Percentiles rank a stretch among this genome's conserved stretches.
Conservation (phyloP, 2,329 filamentous ascomycete genomes). For the Clarireedia monteithiana region DNA sequence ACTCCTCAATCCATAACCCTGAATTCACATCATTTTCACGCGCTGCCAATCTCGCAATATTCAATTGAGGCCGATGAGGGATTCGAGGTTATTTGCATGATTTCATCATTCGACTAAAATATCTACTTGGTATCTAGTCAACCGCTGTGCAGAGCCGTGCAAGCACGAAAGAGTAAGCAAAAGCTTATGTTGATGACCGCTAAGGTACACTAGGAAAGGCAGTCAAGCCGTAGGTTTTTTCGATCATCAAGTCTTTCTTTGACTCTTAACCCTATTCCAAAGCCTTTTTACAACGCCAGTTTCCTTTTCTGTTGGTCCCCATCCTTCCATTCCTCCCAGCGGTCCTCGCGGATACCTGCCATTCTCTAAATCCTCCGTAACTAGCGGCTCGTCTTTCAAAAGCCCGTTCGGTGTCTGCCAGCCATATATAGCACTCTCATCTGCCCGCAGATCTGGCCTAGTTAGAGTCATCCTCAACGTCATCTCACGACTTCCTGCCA, state of each 20-base stretch:
- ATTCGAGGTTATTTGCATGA: no score
- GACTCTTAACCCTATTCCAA: constrained; percentile 49
- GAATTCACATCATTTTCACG: no score
- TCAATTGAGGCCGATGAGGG: no score
- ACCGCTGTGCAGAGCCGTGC: neutral
- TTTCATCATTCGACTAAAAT: neutral
- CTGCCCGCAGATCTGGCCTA: constrained; percentile 72
- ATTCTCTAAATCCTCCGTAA: constrained; percentile 47
- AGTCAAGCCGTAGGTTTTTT: neutral
- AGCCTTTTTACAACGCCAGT: constrained; percentile 52
- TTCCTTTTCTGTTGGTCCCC: constrained; percentile 39
- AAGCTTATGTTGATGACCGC: neutral
- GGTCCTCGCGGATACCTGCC: constrained; percentile 38
- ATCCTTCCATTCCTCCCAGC: constrained; percentile 31
- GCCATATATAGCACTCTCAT: constrained; percentile 64
- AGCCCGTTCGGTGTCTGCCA: constrained; percentile 45
- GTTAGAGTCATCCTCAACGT: constrained; percentile 94
- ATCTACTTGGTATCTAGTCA: neutral
- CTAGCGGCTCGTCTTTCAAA: constrained; percentile 41
- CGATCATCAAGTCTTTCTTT: constrained; percentile 17
- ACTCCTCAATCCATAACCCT: no score
- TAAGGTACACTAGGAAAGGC: constrained; percentile 3
- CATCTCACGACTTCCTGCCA: constrained; percentile 71
- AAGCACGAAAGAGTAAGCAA: neutral
- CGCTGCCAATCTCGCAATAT: no score